phyloP scores from a whole-genome alignment of 2,329 filamentous ascomycete species.

The Periconia macrospinosa region DNA sequence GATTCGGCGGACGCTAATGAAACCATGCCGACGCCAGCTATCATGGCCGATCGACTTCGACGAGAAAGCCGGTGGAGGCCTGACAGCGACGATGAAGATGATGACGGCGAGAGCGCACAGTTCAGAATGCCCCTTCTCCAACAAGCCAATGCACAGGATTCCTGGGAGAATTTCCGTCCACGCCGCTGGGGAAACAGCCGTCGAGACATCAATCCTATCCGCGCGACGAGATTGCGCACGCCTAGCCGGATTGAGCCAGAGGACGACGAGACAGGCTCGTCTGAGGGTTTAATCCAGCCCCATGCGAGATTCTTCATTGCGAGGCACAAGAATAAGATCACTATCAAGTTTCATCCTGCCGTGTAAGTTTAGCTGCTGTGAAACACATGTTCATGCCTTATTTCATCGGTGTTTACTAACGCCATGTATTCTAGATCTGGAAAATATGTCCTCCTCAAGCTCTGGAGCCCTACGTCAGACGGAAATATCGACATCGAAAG shows the following conservation, averaged over 20 bases:
- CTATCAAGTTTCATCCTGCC: constrained; percentile 80
- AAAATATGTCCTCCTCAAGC: constrained; percentile 82
- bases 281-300: constrained; percentile 60
- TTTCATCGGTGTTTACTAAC: no score
- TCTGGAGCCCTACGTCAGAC: constrained; percentile 78
- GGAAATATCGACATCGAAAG: constrained; percentile 89
- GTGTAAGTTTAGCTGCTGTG: constrained; percentile 62
- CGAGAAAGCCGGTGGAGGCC: constrained; percentile 42
- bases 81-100: constrained; percentile 41
- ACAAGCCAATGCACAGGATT: constrained; percentile 24
- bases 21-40: constrained; percentile 40
- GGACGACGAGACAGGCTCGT: constrained; percentile 18
- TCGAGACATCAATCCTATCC: constrained; percentile 22
- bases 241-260: constrained; percentile 40
- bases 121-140: constrained; percentile 25
- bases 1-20: constrained; percentile 37
- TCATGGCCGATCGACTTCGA: constrained; percentile 43
- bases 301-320: constrained; percentile 84
- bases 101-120: constrained; percentile 36
- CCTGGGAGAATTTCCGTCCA: constrained; percentile 29
- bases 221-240: constrained; percentile 30
- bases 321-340: constrained; percentile 79
- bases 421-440: constrained; percentile 57
- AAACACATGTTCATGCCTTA: no score
- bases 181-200: constrained; percentile 41